A percentile compares a stretch with the other conserved stretches of the same genome.
phyloP scores from a whole-genome alignment of 306 rosid species.

The Prunus padus region DNA sequence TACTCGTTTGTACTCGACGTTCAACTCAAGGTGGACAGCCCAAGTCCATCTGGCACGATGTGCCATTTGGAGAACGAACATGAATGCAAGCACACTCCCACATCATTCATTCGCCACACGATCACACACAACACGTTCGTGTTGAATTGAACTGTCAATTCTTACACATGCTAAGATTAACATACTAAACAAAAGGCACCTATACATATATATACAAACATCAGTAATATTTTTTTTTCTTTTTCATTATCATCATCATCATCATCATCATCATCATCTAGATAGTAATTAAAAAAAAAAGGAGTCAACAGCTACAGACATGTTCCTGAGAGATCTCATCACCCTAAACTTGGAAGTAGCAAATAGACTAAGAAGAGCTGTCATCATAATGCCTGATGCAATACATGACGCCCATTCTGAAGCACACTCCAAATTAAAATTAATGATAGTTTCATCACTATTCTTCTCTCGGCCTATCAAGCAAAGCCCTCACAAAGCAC shows the following conservation, averaged over 20 bases:
- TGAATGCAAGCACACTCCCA: background rate
- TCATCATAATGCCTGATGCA: slow-evolving; percentile 17
- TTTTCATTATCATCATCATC: slow-evolving; percentile 2
- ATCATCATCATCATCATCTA: slow-evolving; percentile 3
- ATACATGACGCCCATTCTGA: slow-evolving; percentile 12
- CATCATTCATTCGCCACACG: background rate
- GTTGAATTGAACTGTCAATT: background rate
- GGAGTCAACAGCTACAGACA: background rate
- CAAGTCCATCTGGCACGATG: background rate
- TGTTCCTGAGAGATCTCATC: background rate
- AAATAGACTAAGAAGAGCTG: background rate
- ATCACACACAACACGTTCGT: background rate
- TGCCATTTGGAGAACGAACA: background rate
- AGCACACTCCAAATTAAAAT: slow-evolving; percentile 5
- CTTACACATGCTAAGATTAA: background rate
- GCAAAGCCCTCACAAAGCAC: slow-evolving; percentile 6
- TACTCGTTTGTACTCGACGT: no score
- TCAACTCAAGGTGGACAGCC: no score
- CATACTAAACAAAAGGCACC: background rate
- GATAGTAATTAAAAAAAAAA: background rate
- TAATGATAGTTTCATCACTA: slow-evolving; percentile 14
- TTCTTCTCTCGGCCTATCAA: slow-evolving; percentile 17
- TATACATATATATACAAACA: background rate
- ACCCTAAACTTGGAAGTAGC: background rate
- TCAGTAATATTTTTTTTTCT: background rate